Base-by-base conservation (phyloP, 352 stramenopile genomes). In the Globisporangium nodosum region DNA sequence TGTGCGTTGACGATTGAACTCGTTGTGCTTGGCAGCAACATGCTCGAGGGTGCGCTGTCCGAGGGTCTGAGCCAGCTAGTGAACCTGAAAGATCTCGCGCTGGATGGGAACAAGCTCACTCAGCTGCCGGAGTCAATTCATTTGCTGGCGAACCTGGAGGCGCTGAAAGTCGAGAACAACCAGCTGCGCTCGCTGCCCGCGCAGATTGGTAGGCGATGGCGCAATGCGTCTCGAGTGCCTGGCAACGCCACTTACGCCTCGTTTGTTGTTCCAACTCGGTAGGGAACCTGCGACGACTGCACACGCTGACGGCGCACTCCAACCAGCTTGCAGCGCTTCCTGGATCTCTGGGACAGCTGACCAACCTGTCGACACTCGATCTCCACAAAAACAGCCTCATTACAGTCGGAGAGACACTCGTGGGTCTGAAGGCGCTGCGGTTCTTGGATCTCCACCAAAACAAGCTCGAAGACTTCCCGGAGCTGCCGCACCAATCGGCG, bases 371-470 rank as follows among this genome's bases (percentile, higher is more conserved):
- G 62, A 85, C 69, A 15, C 49, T 93, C 5, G 76, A 93, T 71
- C 52, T 93, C 33, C 86, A 88, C 58, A 92, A 92, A 59, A 93
- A 93, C 56, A 64, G 62, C 2, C 58, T 93, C 24, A 42, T 53
- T 18, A 70, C 71, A 1, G 73, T 71, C 3, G 68, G 63, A 3
- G 56, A 69, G 16, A 69, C 65, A 5, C 75, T 89, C 31, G 21
- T 70, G 5, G 20, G 45, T 0, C 53, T 90, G 16, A 45, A 53
- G 3, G 58, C 68, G 16, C 56, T 90, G 48, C 78, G 73, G 40
- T 85, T 83, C 49, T 63, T 94, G 20, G 84, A 94, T 64, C 60
- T 94, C 27, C 78, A 82, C 21, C 70, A 94, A 50, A 94, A 94
- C 61, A 80, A 77, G 50, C 57, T 94, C 2, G 51, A 70, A 16